These are phyloP conservation scores for Serpula lacrymans DNA, from an alignment of 768 basidiomycete species.

Conservation along the genomic window DNA sequence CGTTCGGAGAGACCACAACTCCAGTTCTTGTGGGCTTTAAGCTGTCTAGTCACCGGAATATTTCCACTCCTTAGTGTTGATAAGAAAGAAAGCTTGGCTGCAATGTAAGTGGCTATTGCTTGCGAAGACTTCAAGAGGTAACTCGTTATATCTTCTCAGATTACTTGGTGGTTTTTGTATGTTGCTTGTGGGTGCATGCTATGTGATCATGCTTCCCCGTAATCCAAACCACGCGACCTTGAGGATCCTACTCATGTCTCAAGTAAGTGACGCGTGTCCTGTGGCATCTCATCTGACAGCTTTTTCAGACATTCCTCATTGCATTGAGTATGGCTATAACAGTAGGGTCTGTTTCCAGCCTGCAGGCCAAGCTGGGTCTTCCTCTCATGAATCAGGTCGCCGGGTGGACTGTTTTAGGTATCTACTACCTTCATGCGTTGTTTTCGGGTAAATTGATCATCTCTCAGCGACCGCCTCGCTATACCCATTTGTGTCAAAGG, in stretches of 20 bases:
- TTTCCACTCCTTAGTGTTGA: slow-evolving; percentile 76
- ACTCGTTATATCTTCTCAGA: slow-evolving; percentile 24
- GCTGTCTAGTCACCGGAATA: slow-evolving; percentile 53
- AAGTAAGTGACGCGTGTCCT: slow-evolving; percentile 14
- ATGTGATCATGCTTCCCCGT: slow-evolving; percentile 7
- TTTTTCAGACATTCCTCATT: slow-evolving; percentile 43
- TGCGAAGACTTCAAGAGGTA: slow-evolving; percentile 4
- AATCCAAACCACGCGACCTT: neutral
- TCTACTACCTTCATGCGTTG: slow-evolving; percentile 13
- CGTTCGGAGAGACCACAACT: slow-evolving; percentile 24
- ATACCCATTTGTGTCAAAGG: slow-evolving; percentile 44
- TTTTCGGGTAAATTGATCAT: neutral
- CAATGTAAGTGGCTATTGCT: slow-evolving; percentile 49
- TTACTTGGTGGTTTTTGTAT: slow-evolving; percentile 46
- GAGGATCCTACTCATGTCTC: slow-evolving; percentile 12
- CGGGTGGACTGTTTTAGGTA: slow-evolving; percentile 69
- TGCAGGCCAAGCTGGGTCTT: slow-evolving; percentile 66
- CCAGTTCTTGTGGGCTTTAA: slow-evolving; percentile 40
- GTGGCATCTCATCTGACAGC: neutral
- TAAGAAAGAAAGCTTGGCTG: slow-evolving; percentile 55
- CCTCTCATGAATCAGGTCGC: slow-evolving; percentile 54
- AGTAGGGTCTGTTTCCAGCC: slow-evolving; percentile 49
- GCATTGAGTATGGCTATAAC: slow-evolving; percentile 50
- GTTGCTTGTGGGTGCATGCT: slow-evolving; percentile 31
- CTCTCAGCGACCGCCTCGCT: slow-evolving; percentile 45